Conservation (phyloP, 1,284 basidiomycete species). For the Melanopsichium pennsylvanicum region DNA sequence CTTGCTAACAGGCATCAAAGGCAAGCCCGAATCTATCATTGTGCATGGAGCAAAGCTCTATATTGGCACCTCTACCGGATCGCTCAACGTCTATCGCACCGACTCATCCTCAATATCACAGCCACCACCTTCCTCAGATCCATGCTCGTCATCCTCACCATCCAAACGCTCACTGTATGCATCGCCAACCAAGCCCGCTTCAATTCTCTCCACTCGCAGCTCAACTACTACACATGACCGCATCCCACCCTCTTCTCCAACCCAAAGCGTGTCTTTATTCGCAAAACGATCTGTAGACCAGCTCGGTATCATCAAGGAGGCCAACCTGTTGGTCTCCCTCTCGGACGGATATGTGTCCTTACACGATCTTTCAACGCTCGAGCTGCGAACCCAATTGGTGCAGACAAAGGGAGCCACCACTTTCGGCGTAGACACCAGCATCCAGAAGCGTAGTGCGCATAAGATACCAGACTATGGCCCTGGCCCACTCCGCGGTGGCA, state of each 20-base stretch:
- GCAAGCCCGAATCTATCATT: conserved; percentile 40
- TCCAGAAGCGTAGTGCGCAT: conserved; percentile 66
- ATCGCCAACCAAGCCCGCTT: conserved; percentile 19
- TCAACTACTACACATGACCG: neutral
- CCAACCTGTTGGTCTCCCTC: conserved; percentile 80
- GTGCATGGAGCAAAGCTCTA: conserved; percentile 53
- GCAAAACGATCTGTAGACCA: conserved; percentile 81
- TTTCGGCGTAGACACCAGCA: conserved; percentile 76
- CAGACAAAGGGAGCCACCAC: conserved; percentile 78
- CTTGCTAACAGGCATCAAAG: conserved; percentile 39
- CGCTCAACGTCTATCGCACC: conserved; percentile 34
- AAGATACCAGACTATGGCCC: conserved; percentile 36
- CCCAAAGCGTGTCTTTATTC: conserved; percentile 66
- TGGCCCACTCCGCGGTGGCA: conserved; percentile 37
- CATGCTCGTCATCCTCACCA: conserved; percentile 7
- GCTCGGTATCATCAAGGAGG: conserved; percentile 81
- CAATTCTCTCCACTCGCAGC: conserved; percentile 21
- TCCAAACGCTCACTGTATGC: conserved; percentile 10
- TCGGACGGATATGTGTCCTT: conserved; percentile 73
- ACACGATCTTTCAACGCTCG: conserved; percentile 73
- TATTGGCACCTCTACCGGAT: conserved; percentile 48
- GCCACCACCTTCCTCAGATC: neutral
- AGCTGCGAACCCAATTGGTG: conserved; percentile 71
- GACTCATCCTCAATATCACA: conserved; percentile 1
- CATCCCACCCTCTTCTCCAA: conserved; percentile 10